These are phyloP conservation scores for Kodamaea lidongshanica DNA, from an alignment of 805 yeast species.

Conservation along the genomic window DNA sequence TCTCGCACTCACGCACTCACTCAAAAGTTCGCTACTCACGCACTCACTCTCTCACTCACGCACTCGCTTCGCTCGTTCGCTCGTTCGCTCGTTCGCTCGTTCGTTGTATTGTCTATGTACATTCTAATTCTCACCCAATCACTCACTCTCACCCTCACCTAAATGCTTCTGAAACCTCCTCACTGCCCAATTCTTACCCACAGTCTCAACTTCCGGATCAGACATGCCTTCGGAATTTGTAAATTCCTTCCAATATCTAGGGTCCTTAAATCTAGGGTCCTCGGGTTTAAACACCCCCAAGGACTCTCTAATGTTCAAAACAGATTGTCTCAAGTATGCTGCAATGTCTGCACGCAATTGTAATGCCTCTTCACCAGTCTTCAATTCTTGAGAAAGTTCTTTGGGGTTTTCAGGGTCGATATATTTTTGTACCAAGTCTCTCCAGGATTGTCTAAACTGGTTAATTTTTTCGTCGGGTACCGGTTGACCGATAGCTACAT, in stretches of 20 bases:
- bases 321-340: slow-evolving; percentile 56
- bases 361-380: slow-evolving; percentile 57
- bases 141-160: slow-evolving; percentile 22
- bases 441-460: slow-evolving; percentile 66
- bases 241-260: slow-evolving; percentile 68
- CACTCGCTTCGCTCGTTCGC: too few species aligned
- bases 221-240: slow-evolving; percentile 59
- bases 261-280: slow-evolving; percentile 62
- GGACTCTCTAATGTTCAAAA: slow-evolving; percentile 41
- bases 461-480: slow-evolving; percentile 56
- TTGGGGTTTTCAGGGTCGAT: slow-evolving; percentile 44
- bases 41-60: too few species aligned
- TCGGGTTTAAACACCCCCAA: slow-evolving; percentile 48
- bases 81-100: too few species aligned
- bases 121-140: too few species aligned
- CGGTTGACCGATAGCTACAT: slow-evolving; percentile 66
- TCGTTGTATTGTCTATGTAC: too few species aligned
- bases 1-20: too few species aligned
- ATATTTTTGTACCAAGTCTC: slow-evolving; percentile 48
- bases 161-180: slow-evolving; percentile 56
- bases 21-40: too few species aligned
- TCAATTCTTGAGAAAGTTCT: slow-evolving; percentile 59
- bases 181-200: slow-evolving; percentile 82
- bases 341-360: slow-evolving; percentile 68
- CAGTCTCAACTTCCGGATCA: slow-evolving; percentile 62